phyloP scores from a whole-genome alignment of 352 stramenopile genomes.

The Pythium rhizo-oryzae region DNA sequence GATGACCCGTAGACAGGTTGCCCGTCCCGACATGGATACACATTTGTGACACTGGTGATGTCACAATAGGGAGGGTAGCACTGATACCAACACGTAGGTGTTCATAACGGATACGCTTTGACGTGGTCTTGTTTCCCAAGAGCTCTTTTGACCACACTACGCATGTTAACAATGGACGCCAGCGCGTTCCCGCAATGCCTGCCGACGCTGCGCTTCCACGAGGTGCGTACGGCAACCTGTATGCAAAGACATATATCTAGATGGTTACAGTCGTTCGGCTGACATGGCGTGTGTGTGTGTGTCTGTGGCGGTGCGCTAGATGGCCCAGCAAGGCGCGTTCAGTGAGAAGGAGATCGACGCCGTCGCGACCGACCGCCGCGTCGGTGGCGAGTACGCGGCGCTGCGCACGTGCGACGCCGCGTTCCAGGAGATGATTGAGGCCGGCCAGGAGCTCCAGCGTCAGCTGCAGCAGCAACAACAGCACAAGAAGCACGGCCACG shows the following conservation, averaged over 20 bases:
- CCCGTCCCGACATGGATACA: neutral
- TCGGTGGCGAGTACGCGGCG: conserved; percentile 45
- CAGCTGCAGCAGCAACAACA: conserved; percentile 19
- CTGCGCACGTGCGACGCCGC: conserved; percentile 55
- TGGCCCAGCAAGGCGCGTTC: conserved; percentile 32
- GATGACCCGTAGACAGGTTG: conserved; percentile 19
- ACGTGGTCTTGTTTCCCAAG: neutral
- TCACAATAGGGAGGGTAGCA: conserved; percentile 4
- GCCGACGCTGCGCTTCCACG: conserved; percentile 61
- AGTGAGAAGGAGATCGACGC: conserved; percentile 45
- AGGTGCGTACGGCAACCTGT: conserved; percentile 35
- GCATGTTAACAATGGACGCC: conserved; percentile 24
- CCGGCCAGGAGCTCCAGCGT: conserved; percentile 25
- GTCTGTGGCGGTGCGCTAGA: conserved; percentile 13
- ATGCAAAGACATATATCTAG: neutral
- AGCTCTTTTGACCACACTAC: conserved; percentile 1
- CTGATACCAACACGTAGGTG: conserved; percentile 12
- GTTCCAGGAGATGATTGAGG: conserved; percentile 53
- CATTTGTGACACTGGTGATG: conserved; percentile 7
- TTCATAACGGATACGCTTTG: conserved; percentile 13
- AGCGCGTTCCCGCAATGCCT: conserved; percentile 59
- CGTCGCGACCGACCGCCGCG: conserved; percentile 40
- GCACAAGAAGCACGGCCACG: conserved; percentile 11
- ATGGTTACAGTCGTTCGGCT: neutral
- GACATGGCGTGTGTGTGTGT: neutral